Evolutionary conservation across 441 rosid species (phyloP).

Genomic region (Aquilaria agallochum): DNA sequence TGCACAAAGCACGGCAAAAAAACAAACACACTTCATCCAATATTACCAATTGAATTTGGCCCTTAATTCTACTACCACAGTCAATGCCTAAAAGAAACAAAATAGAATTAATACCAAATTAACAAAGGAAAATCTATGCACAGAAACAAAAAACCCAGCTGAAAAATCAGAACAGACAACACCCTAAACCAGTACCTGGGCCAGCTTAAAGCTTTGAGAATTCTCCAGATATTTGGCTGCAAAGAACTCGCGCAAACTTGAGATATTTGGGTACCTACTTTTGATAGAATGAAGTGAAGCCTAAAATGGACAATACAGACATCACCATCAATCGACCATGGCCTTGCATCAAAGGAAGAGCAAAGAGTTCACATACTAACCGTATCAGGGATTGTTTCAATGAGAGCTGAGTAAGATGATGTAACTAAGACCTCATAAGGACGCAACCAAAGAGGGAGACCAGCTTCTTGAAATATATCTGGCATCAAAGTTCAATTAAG

Average conservation of each 20-base stretch:
- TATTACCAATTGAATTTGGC: too few relatives aligned
- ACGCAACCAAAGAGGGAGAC: slow-evolving; percentile 94
- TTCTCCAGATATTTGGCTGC: slow-evolving; percentile 73
- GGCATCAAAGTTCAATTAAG: slow-evolving; percentile 21
- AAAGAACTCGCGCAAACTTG: slow-evolving; percentile 83
- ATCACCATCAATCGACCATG: slow-evolving; percentile 4
- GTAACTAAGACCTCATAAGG: slow-evolving; percentile 90
- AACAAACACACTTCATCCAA: too few relatives aligned
- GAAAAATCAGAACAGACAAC: not conserved
- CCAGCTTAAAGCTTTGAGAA: slow-evolving; percentile 85
- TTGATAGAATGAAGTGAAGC: slow-evolving; percentile 94
- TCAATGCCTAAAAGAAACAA: too few relatives aligned
- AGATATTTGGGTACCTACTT: slow-evolving; percentile 76
- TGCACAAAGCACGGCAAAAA: too few relatives aligned
- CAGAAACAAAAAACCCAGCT: not conserved
- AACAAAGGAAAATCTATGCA: too few relatives aligned
- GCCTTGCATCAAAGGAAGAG: slow-evolving; percentile 8
- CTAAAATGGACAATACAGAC: slow-evolving; percentile 28
- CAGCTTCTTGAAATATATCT: slow-evolving; percentile 97
- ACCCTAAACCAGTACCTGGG: slow-evolving; percentile 51
- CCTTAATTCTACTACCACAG: too few relatives aligned
- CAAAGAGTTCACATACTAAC: slow-evolving; percentile 29
- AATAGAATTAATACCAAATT: too few relatives aligned
- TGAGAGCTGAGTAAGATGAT: slow-evolving; percentile 91
- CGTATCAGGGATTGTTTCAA: slow-evolving; percentile 95